These are phyloP conservation scores for Jamesozyma hellenica DNA, from an alignment of 805 yeast species.

Conservation along the genomic window DNA sequence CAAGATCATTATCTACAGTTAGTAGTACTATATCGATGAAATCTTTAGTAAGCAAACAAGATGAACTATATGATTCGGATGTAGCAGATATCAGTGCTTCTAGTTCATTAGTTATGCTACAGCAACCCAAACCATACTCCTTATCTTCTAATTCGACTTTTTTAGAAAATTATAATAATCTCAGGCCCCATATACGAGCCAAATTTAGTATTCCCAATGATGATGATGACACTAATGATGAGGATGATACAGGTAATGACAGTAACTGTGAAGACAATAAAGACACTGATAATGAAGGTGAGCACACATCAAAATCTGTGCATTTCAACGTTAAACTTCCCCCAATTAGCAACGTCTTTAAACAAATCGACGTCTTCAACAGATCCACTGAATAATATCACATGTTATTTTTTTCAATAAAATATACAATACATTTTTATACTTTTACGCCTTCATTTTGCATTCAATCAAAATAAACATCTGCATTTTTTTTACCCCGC, in stretches of 20 bases:
- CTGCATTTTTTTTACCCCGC: too few relatives aligned
- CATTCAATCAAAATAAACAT: too few relatives aligned
- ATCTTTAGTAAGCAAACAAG: slow-evolving; percentile 2
- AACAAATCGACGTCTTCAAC: slow-evolving; percentile 19
- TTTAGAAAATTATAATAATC: neutral
- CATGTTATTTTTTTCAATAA: too few relatives aligned
- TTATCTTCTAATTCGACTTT: slow-evolving; percentile 1
- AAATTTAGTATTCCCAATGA: slow-evolving; percentile 11
- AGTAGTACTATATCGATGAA: slow-evolving; percentile 14
- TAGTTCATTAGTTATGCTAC: neutral
- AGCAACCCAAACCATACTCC: neutral
- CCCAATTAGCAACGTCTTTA: slow-evolving; percentile 20
- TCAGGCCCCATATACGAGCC: neutral
- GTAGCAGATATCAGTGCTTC: too few relatives aligned
- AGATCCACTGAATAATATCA: slow-evolving; percentile 22
- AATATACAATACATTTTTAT: too few relatives aligned
- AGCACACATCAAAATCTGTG: too few relatives aligned
- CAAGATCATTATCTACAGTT: slow-evolving; percentile 12
- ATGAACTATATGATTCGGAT: neutral
- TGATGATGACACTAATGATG: slow-evolving; percentile 7
- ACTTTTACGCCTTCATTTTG: too few relatives aligned
- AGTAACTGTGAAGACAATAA: slow-evolving; percentile 1
- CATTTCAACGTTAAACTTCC: slow-evolving; percentile 15
- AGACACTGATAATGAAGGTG: too few relatives aligned
- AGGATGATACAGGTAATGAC: slow-evolving; percentile 10